Evolutionary conservation across 1,284 basidiomycete species (phyloP).

Genomic region (Megacollybia platyphylla): DNA sequence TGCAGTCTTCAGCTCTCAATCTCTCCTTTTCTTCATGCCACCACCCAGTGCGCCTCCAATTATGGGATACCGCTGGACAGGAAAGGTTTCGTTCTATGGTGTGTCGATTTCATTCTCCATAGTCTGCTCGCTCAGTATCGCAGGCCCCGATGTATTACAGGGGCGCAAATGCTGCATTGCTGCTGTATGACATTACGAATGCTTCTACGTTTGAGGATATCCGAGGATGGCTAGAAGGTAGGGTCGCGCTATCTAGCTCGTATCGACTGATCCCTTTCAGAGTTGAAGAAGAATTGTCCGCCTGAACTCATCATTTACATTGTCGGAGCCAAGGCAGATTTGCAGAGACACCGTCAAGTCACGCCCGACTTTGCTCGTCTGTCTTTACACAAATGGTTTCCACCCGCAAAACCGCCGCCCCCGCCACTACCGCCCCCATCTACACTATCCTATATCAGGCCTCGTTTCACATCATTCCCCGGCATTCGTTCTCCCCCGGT

Average conservation of each 20-base stretch:
- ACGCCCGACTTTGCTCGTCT: conserved; percentile 70
- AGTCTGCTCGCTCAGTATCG: conserved; percentile 6
- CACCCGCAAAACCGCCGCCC: conserved; percentile 55
- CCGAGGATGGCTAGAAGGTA: conserved; percentile 86
- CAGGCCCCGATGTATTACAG: conserved; percentile 99
- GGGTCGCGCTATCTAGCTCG: conserved; percentile 6
- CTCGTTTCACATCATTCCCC: conserved; percentile 72
- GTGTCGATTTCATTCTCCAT: conserved; percentile 16
- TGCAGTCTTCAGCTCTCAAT: too few relatives aligned
- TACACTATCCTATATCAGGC: conserved; percentile 74
- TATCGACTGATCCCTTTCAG: conserved; percentile 23
- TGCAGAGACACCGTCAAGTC: conserved; percentile 57
- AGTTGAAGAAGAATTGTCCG: conserved; percentile 80
- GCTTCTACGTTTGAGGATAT: conserved; percentile 83
- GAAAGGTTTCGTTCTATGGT: conserved; percentile 94
- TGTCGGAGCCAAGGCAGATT: conserved; percentile 83
- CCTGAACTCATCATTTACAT: conserved; percentile 84
- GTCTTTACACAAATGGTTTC: conserved; percentile 75
- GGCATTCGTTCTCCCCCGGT: conserved; percentile 50
- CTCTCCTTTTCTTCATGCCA: too few relatives aligned
- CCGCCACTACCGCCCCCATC: conserved; percentile 47
- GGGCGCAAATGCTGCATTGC: conserved; percentile 87
- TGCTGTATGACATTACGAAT: conserved; percentile 97
- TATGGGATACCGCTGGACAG: conserved; percentile 98
- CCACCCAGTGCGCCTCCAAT: conserved; percentile 55